These are phyloP conservation scores for Musa beccarii DNA, from an alignment of 176 grass and related monocot species.

Conservation along the genomic window DNA sequence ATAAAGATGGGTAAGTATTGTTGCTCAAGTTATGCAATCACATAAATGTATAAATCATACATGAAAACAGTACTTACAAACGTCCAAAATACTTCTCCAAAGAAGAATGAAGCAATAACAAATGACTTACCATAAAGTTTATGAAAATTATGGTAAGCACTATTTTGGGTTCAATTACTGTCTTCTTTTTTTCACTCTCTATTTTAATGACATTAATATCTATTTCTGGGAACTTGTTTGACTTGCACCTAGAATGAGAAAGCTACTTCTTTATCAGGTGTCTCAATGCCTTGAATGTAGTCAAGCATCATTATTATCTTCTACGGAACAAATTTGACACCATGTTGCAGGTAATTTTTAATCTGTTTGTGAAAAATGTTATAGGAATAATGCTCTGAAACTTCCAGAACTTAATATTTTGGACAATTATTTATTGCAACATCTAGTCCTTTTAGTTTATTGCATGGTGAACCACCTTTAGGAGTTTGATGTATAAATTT, in stretches of 20 bases:
- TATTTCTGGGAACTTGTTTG: background rate
- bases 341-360: slow-evolving; percentile 66
- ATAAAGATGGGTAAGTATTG: slow-evolving; percentile 42
- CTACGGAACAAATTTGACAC: slow-evolving; percentile 45
- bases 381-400: background rate
- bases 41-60: background rate
- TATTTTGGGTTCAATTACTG: too few species aligned
- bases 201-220: background rate
- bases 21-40: background rate
- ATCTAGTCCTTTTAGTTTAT: background rate
- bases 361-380: background rate
- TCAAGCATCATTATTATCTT: slow-evolving; percentile 57
- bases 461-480: background rate
- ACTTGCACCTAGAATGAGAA: background rate
- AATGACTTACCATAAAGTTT: background rate
- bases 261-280: slow-evolving; percentile 31
- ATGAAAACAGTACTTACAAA: background rate
- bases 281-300: slow-evolving; percentile 40
- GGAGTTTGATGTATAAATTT: background rate
- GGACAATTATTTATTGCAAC: background rate
- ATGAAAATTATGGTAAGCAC: too few species aligned
- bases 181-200: background rate
- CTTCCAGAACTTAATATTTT: slow-evolving; percentile 5
- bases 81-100: too few species aligned
- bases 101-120: background rate